These are phyloP conservation scores for Conticribra weissflogii DNA, from an alignment of 108 stramenopile species.

Conservation along the genomic window DNA sequence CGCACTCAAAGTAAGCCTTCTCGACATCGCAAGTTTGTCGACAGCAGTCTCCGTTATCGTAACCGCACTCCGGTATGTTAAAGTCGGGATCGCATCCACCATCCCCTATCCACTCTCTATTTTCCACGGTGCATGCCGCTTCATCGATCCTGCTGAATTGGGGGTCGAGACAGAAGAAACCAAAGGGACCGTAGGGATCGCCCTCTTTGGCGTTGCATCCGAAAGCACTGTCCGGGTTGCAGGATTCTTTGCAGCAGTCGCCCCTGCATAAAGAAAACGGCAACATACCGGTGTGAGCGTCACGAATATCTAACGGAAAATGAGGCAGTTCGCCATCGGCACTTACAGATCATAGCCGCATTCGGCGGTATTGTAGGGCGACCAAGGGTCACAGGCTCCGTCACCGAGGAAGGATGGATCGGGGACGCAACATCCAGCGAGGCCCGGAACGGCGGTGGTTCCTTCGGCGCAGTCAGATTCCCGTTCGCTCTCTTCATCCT, in stretches of 20 bases:
- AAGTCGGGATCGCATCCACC: slow-evolving; percentile 33
- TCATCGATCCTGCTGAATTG: slow-evolving; percentile 23
- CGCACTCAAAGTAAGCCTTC: slow-evolving; percentile 19
- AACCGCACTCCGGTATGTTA: slow-evolving; percentile 35
- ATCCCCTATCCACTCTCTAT: slow-evolving; percentile 41
- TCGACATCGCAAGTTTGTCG: slow-evolving; percentile 26
- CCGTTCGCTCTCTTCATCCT: background rate
- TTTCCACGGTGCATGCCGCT: slow-evolving; percentile 14
- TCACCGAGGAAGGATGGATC: slow-evolving; percentile 33
- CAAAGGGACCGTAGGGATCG: slow-evolving; percentile 27
- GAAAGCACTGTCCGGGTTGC: slow-evolving; percentile 19
- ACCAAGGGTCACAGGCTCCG: slow-evolving; percentile 32
- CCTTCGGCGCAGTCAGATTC: slow-evolving; percentile 2
- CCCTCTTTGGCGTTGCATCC: slow-evolving; percentile 36
- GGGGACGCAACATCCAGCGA: slow-evolving; percentile 32
- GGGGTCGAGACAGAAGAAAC: slow-evolving; percentile 37
- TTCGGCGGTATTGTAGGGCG: slow-evolving; percentile 36
- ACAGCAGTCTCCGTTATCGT: slow-evolving; percentile 38
- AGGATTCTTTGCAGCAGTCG: slow-evolving; percentile 37
- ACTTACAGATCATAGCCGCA: slow-evolving; percentile 36
- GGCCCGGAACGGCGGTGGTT: slow-evolving; percentile 1
- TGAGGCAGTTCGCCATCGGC: too few species aligned
- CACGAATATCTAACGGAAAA: too few species aligned
- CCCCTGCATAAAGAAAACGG: too few species aligned
- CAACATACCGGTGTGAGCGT: too few species aligned